These are phyloP conservation scores for Apodospora peruviana DNA, from an alignment of 495 filamentous ascomycete genomes.

Conservation along the genomic window DNA sequence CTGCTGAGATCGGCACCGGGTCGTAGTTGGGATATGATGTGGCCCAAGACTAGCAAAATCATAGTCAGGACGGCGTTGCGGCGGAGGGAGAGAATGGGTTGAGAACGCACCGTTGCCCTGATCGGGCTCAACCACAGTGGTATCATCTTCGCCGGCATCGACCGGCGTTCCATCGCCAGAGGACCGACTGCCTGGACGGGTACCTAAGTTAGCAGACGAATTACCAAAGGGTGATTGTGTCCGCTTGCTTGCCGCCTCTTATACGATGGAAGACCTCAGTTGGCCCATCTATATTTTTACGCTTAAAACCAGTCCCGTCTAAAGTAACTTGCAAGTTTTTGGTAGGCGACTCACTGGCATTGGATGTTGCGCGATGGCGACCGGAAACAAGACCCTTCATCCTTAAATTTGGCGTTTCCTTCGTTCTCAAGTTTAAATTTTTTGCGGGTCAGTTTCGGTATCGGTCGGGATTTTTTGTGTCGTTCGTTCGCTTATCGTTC, in stretches of 20 bases:
- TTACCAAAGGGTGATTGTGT: neutral
- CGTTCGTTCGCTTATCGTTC: neutral
- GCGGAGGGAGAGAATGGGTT: neutral
- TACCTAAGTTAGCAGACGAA: slow-evolving; percentile 9
- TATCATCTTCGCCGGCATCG: slow-evolving; percentile 62
- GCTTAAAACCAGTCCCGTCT: slow-evolving; percentile 16
- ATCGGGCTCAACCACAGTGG: slow-evolving; percentile 65
- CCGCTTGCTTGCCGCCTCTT: slow-evolving; percentile 21
- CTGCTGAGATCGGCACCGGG: slow-evolving; percentile 93
- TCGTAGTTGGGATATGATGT: slow-evolving; percentile 95
- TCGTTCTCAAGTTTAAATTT: neutral
- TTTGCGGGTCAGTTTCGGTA: neutral
- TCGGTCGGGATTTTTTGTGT: neutral
- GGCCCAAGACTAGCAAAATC: slow-evolving; percentile 63
- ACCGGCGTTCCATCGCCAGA: slow-evolving; percentile 31
- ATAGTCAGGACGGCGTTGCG: neutral
- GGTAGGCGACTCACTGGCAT: slow-evolving; percentile 28
- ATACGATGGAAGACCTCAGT: slow-evolving; percentile 16
- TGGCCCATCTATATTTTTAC: slow-evolving; percentile 8
- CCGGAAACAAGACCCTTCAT: slow-evolving; percentile 31
- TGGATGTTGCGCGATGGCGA: slow-evolving; percentile 31
- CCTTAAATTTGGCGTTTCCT: neutral
- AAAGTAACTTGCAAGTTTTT: neutral
- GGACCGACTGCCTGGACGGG: slow-evolving; percentile 41
- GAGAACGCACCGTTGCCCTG: slow-evolving; percentile 60